Evolutionary conservation across 2,329 filamentous ascomycete genomes (phyloP), one percentile per base, ranked within the genome.

Genomic region (Alternaria sp.): DNA sequence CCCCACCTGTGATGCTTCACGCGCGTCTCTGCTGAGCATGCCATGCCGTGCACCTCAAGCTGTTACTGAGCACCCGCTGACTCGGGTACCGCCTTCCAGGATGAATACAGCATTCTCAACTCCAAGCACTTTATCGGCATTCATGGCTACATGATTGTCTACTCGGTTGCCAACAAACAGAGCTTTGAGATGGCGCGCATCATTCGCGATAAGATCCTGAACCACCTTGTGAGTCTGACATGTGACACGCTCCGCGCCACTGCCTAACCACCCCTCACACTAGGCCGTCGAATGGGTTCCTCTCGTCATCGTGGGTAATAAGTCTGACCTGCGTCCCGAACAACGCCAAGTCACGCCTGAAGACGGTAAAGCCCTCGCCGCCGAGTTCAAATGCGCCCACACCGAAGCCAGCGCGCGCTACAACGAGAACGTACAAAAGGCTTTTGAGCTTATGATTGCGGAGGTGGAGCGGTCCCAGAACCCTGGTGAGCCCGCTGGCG

Each of bases 111-210:
- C 78, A 97, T 98, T 70, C 86, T 99, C 66, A 98, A 97, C 82
- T 97, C 93, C 67, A 98, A 98, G 84, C 95, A 98, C 80, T 98
- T 98, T 76, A 98, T 99, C 80, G 96, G 96, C 67, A 98, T 98
- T 71, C 96, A 99, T 84, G 96, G 96, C 61, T 99, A 98, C 82
- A 94, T 99, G 88, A 91, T 99, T 64, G 95, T 97, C 53, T 99
- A 99, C 83, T 97, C 94, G n/a, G 94, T 99, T 54, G 92, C 92
- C 21, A 97, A 93, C 51, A 90, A 93, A 76, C 92, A 96, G 73
- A 97, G 94, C 10, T 98, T 97, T 77, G 96, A 99, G 80, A 99
- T 98, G 95, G 91, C 97, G 55, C 89, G 92, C 75, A 93, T 97
- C 64, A 97, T 99, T 71, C 87, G 94, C 25, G 95, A 98, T 80